These are phyloP conservation scores for Artemisia tridentata DNA, from an alignment of 129 eudicot species.

Conservation along the genomic window DNA sequence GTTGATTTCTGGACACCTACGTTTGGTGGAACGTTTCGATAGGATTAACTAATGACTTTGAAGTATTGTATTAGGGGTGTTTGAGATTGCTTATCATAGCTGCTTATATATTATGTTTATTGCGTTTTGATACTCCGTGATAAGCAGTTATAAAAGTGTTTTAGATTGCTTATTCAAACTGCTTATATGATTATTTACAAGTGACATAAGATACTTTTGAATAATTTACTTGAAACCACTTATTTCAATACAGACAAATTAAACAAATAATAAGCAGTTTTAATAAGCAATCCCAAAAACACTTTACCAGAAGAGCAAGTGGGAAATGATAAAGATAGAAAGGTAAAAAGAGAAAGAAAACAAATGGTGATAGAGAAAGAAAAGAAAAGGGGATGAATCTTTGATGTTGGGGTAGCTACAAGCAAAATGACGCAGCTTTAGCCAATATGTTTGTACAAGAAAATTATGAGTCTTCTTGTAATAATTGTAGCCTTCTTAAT, in stretches of 20 bases:
- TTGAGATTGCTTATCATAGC: too few relatives aligned
- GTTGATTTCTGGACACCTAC: constrained; percentile 96
- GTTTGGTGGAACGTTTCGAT: constrained; percentile 88
- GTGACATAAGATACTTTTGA: too few relatives aligned
- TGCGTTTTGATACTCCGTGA: too few relatives aligned
- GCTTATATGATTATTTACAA: too few relatives aligned
- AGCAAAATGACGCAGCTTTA: constrained; percentile 66
- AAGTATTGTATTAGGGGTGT: too few relatives aligned
- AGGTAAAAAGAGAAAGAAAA: constrained; percentile 33
- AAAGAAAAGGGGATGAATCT: constrained; percentile 37
- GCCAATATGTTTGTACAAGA: constrained; percentile 42
- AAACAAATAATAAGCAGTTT: constrained; percentile 10
- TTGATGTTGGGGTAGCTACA: constrained; percentile 55
- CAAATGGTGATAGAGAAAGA: constrained; percentile 38
- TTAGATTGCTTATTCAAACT: too few relatives aligned
- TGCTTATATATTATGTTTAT: too few relatives aligned
- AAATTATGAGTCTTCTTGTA: constrained; percentile 48
- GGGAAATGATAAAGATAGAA: constrained; percentile 42
- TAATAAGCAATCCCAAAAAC: constrained; percentile 9
- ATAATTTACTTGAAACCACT: too few relatives aligned
- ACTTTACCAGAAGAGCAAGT: constrained; percentile 16
- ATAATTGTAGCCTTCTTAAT: constrained; percentile 43
- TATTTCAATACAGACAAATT: neutral
- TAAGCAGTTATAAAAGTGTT: too few relatives aligned
- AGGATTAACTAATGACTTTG: neutral